These are phyloP conservation scores for Mortierella sp. DNA, from an alignment of 371 early-diverging fungal species.

Conservation along the genomic window DNA sequence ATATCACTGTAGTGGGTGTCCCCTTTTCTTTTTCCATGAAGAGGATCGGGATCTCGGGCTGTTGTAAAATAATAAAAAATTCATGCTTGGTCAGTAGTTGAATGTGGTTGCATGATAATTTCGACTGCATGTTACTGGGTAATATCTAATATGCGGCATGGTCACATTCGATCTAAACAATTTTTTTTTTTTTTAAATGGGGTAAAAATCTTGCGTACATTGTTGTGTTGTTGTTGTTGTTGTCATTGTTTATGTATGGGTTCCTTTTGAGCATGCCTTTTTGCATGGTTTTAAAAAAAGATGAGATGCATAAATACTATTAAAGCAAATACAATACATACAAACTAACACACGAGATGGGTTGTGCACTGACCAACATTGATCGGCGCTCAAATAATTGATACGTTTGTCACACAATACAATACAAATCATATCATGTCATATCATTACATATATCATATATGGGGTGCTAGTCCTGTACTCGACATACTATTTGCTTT, in stretches of 20 bases:
- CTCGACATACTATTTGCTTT: too few relatives aligned
- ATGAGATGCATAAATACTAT: neutral
- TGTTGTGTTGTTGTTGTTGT: neutral
- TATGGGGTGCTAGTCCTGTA: too few relatives aligned
- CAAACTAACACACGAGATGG: neutral
- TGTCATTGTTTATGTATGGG: neutral
- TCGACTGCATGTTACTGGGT: neutral
- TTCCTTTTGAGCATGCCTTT: neutral
- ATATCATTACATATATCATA: too few relatives aligned
- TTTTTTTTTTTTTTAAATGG: too few relatives aligned
- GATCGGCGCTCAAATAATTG: neutral
- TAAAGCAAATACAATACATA: too few relatives aligned
- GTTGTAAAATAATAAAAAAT: too few relatives aligned
- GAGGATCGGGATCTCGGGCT: too few relatives aligned
- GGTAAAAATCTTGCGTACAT: too few relatives aligned
- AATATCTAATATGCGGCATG: neutral
- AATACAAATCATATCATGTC: neutral
- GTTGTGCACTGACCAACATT: neutral
- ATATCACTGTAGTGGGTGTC: too few relatives aligned
- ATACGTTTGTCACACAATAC: neutral
- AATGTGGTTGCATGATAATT: too few relatives aligned
- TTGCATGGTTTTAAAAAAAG: neutral
- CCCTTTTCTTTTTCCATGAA: too few relatives aligned
- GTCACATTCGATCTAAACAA: constrained; percentile 2
- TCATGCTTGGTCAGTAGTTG: too few relatives aligned